phyloP scores from a whole-genome alignment of 2,329 filamentous ascomycete species.

The Apiospora sp. region DNA sequence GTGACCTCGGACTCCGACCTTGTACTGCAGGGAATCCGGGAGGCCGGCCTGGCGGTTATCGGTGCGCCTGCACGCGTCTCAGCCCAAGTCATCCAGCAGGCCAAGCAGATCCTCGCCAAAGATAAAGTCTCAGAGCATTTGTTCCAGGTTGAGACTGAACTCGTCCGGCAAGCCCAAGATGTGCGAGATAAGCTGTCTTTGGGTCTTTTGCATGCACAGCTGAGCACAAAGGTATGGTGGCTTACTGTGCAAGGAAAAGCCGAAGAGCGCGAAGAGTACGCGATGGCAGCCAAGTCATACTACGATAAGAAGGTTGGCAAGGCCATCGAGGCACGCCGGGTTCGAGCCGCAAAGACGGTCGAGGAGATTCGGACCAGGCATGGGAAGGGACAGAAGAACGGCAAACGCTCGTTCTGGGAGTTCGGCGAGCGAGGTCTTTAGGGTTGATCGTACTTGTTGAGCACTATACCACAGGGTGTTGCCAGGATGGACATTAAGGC shows the following conservation, averaged over 20 bases:
- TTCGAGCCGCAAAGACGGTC: slow-evolving; percentile 39
- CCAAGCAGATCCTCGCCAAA: slow-evolving; percentile 37
- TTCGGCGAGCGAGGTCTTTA: slow-evolving; percentile 15
- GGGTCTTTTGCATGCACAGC: slow-evolving; percentile 59
- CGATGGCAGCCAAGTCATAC: slow-evolving; percentile 55
- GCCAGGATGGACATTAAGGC: slow-evolving; percentile 1
- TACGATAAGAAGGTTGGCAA: slow-evolving; percentile 47
- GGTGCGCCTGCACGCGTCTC: slow-evolving; percentile 33
- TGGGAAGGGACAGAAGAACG: background rate
- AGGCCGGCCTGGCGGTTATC: slow-evolving; percentile 36
- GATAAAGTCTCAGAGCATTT: slow-evolving; percentile 37
- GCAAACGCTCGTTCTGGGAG: slow-evolving; percentile 17
- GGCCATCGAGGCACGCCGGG: slow-evolving; percentile 42
- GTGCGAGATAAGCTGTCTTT: slow-evolving; percentile 52
- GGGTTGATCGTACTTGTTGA: slow-evolving; percentile 11
- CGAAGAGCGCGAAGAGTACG: slow-evolving; percentile 55
- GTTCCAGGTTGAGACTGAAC: slow-evolving; percentile 42
- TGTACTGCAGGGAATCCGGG: slow-evolving; percentile 39
- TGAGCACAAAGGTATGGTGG: slow-evolving; percentile 65
- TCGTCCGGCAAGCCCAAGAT: slow-evolving; percentile 45
- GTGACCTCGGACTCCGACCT: slow-evolving; percentile 41
- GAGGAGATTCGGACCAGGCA: slow-evolving; percentile 38
- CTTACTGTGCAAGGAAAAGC: slow-evolving; percentile 59
- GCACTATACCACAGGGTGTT: slow-evolving; percentile 17
- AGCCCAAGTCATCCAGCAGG: slow-evolving; percentile 35